Conservation (phyloP, 208 protist species). For the Leishmania mexicana region DNA sequence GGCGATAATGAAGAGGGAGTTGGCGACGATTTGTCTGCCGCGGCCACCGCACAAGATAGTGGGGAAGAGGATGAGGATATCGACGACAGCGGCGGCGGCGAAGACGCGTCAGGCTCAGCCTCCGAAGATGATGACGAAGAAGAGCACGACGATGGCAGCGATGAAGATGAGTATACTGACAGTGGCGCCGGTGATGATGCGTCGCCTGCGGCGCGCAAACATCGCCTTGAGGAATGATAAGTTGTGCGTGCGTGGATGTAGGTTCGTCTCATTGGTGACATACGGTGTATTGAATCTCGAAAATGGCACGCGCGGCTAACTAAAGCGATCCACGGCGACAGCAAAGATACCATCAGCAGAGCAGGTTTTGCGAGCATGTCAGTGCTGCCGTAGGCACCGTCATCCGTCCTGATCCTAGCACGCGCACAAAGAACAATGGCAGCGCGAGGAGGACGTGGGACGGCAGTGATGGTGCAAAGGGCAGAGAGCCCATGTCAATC, state of each 20-base stretch:
- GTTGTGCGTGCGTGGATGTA: background rate
- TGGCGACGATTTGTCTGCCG: background rate
- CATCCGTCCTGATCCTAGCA: background rate
- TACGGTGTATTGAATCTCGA: background rate
- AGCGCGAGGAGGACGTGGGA: background rate
- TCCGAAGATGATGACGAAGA: slow-evolving; percentile 17
- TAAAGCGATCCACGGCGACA: background rate
- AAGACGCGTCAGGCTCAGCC: slow-evolving; percentile 1
- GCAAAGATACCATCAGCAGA: background rate
- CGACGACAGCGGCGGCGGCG: background rate
- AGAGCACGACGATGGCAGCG: slow-evolving; percentile 1
- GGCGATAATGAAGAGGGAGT: slow-evolving; percentile 15
- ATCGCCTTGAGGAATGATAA: slow-evolving; percentile 5
- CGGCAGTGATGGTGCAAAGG: background rate
- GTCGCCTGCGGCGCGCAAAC: slow-evolving; percentile 1
- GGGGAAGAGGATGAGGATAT: background rate
- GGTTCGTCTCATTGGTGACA: background rate
- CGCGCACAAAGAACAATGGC: no score
- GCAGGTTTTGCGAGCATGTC: background rate
- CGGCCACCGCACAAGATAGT: background rate
- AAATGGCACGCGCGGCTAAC: background rate
- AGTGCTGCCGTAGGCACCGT: background rate
- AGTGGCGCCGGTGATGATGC: slow-evolving; percentile 5
- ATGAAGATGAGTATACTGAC: background rate
- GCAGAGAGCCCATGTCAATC: background rate